phyloP scores from a whole-genome alignment of 257 asterid species.

The Petunia secreta region DNA sequence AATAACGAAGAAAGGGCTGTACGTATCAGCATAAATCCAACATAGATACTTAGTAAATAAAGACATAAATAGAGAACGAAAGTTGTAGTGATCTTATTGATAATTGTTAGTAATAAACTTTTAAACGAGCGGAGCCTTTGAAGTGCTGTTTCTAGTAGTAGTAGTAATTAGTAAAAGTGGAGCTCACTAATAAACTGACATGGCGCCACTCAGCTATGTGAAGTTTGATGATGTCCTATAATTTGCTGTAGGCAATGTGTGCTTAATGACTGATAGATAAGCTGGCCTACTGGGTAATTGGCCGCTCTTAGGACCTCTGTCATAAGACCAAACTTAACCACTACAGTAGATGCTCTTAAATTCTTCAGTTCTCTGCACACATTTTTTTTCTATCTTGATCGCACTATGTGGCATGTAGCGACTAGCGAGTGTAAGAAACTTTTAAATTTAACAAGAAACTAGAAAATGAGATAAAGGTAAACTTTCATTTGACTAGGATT shows the following conservation, averaged over 20 bases:
- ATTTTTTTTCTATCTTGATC: too few species aligned
- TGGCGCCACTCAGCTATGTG: too few species aligned
- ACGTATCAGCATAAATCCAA: background rate
- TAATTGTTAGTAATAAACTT: background rate
- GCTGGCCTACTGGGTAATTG: too few species aligned
- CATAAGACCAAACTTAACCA: too few species aligned
- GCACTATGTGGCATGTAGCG: background rate
- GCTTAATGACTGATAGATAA: too few species aligned
- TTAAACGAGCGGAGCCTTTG: background rate
- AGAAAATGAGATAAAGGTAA: background rate
- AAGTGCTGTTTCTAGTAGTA: background rate
- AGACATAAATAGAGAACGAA: background rate
- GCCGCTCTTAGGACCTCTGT: too few species aligned
- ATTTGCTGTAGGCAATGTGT: too few species aligned
- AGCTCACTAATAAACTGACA: too few species aligned
- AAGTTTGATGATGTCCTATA: too few species aligned
- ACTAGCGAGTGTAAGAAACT: background rate
- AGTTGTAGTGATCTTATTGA: background rate
- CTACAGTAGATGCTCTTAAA: too few species aligned
- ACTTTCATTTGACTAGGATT: background rate
- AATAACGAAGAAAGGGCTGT: background rate
- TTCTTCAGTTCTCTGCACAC: too few species aligned
- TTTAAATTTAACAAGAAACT: background rate
- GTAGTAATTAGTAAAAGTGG: too few species aligned
- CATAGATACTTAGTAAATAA: background rate